Base-by-base conservation (phyloP, 2,329 filamentous ascomycete species). In the Ophiostoma sp. region DNA sequence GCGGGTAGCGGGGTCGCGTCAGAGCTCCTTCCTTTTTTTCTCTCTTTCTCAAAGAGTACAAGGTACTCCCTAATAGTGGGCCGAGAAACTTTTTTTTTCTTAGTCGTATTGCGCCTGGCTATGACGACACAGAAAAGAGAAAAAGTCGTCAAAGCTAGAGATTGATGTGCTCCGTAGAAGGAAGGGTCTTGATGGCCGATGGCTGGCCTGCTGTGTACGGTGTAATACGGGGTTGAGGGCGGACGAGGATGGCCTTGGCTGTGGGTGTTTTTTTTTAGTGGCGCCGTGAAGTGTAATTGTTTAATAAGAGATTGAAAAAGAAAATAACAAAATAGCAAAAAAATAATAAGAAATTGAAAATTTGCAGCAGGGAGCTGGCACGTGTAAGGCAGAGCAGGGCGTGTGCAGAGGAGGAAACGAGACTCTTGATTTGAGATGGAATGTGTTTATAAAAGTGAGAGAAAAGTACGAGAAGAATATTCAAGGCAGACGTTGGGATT, bases 61-160 rank as follows among this genome's bases (percentile, higher is more conserved):
- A n/a, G 20, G 11, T 68, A 8, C 33, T 68, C 15, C 33, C 15
- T 10, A 64, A 65, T 11, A 65, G 48, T 60, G 48, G 68, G 70
- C 65, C 67, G 48, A 36, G 67, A 64, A 67, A 48, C 31, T 27
- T 41, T 64, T 71, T 60, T 60, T 52, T 36, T 64, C 31, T 64
- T n/a, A 36, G 57, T 66, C n/a, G 52, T 31, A 33, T 39, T 68
- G 35, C 48, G 35, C 52, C 67, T 23, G 62, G 52, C 67, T 71
- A 71, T 71, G 70, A 71, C 70, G 70, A 71, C 67, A 71, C 57
- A 39, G 39, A 41, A 48, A 67, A 68, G 36, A 39, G 57, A 68
- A 31, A 17, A 67, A 57, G 36, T 11, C 44, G 20, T 31, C 27
- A 13, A 20, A 36, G 39, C 39, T 13, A 41, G 15, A 41, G 36